Evolutionary conservation across 2,329 filamentous ascomycete genomes (phyloP).

Genomic region (Beauveria sp.): DNA sequence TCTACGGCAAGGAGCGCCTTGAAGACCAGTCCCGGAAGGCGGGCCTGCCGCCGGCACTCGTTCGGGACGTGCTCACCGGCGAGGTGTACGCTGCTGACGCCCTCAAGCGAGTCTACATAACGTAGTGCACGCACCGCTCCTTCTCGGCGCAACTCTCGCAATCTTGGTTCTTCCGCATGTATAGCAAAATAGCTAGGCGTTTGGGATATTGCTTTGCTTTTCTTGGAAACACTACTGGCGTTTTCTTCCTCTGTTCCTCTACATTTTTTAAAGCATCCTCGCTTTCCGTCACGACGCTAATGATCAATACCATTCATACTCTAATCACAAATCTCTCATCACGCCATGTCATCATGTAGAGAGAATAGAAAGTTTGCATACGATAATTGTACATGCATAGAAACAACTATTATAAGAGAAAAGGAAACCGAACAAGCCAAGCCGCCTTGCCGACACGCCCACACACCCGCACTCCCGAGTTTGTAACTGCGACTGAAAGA

Average conservation of each 20-base stretch:
- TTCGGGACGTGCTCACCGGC: slow-evolving; percentile 74
- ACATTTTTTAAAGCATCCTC: too few relatives aligned
- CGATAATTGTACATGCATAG: background rate
- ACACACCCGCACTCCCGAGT: background rate
- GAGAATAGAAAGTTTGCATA: too few relatives aligned
- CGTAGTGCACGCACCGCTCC: slow-evolving; percentile 23
- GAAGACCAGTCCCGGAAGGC: slow-evolving; percentile 73
- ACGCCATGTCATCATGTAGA: background rate
- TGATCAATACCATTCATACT: background rate
- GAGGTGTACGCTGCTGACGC: slow-evolving; percentile 54
- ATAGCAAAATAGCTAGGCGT: background rate
- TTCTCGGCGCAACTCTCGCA: background rate
- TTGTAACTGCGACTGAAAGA: background rate
- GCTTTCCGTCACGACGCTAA: too few relatives aligned
- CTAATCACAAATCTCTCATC: background rate
- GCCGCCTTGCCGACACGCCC: background rate
- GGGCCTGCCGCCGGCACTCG: slow-evolving; percentile 54
- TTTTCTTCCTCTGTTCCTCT: too few relatives aligned
- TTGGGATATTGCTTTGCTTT: background rate
- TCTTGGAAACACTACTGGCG: too few relatives aligned
- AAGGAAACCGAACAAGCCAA: background rate
- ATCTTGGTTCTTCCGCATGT: background rate
- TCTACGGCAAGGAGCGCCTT: slow-evolving; percentile 72
- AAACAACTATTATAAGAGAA: background rate
- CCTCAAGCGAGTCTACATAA: slow-evolving; percentile 86